A percentile compares a stretch with the other conserved stretches of the same genome.
Evolutionary conservation across 371 early-diverging fungal genomes (phyloP).

Genomic region (Rhizopus arrhizus): DNA sequence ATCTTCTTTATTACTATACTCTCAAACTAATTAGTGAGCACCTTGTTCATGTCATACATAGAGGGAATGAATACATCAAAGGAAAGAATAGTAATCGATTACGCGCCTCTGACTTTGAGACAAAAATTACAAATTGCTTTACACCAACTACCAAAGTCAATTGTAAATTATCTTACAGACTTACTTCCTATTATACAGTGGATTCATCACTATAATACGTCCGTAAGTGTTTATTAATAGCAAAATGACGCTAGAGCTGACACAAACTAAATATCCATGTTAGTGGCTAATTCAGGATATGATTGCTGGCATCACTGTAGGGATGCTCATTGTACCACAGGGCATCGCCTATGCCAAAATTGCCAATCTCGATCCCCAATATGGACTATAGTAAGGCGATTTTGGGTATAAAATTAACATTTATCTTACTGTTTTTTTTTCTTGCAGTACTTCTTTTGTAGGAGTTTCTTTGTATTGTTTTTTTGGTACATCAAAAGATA

Average conservation of each 20-base stretch:
- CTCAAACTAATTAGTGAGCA: no score
- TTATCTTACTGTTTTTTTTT: background rate
- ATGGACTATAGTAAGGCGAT: conserved; percentile 48
- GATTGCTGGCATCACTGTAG: conserved; percentile 87
- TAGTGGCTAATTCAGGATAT: conserved; percentile 81
- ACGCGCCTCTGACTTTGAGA: conserved; percentile 5
- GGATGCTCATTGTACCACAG: conserved; percentile 84
- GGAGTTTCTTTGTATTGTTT: conserved; percentile 56
- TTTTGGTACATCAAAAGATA: conserved; percentile 84
- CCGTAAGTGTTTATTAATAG: conserved; percentile 19
- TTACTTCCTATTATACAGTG: conserved; percentile 27
- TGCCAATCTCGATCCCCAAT: conserved; percentile 68
- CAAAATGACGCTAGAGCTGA: background rate
- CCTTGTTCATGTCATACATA: no score
- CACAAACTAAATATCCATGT: background rate
- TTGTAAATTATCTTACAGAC: conserved; percentile 8
- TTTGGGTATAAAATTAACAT: conserved; percentile 47
- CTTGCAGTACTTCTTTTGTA: conserved; percentile 37
- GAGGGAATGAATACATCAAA: background rate
- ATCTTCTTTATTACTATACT: no score
- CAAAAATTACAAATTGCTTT: conserved; percentile 1
- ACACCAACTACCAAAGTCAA: background rate
- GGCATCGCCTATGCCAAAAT: conserved; percentile 84
- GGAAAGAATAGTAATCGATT: conserved; percentile 14
- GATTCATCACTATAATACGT: conserved; percentile 36